Base-by-base conservation (phyloP, 2,329 filamentous ascomycete genomes). In the Colletotrichum noveboracense region DNA sequence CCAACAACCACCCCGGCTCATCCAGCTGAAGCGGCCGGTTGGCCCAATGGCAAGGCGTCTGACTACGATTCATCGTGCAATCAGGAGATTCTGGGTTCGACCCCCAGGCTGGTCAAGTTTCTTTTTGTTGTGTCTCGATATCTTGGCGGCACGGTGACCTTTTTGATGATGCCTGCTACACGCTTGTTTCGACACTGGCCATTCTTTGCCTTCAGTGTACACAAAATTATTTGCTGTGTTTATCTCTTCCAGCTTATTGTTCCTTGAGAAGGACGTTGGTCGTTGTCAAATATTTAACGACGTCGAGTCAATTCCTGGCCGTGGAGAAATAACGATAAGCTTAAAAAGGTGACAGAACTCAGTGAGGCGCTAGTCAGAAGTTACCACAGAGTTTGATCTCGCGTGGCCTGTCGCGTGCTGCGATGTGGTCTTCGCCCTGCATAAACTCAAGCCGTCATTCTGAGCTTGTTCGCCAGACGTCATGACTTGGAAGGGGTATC, bases 21-120 rank as follows among this genome's bases (percentile, higher is more conserved):
- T 2, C 4, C 3, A 28, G 14, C 6, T 28, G 32, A 12, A 5
- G 21, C 26, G 74, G 74, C 74, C 74, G 74, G 74, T 76, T 85
- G 82, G 82, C 81, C 82, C 81, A 84, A 84, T 85, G 84, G 80
- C 83, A 86, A 85, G 84, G 83, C 84, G 84, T 85, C 83, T 85
- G 84, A 86, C 84, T 85, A 85, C 83, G 83, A 85, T 61, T 24
- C 5, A 24, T 38, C 14, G 28, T 14, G 58, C 9, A 52, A 76
- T 76, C 74, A 76, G 74, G 74, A 76, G 65, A 76, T 76, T 76
- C 74, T 76, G 74, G 74, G 74, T 76, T 76, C 74, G 74, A 76
- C 74, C 74, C 74, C 74, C 74, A 76, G 74, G 74, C 74, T 76
- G 74, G 74, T 76, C 74, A 76, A 52, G 7, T 13, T 38, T 3